A percentile compares a stretch with the other conserved stretches of the same genome.
Conservation (phyloP, 176 grass and related monocot species). For the Raddia distichophylla region DNA sequence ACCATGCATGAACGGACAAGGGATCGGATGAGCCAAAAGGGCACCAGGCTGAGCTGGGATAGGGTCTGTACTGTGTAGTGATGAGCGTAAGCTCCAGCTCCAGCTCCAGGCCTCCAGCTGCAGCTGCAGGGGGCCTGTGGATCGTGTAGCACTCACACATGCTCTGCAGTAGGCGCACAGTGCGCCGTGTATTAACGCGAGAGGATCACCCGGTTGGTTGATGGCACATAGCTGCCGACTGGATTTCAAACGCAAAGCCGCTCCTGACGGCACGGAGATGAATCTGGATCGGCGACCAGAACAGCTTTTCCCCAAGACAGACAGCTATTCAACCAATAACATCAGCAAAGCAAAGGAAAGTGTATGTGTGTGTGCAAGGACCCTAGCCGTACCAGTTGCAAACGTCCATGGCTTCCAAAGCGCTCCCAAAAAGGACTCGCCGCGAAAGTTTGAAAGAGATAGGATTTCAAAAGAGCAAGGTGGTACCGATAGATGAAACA, state of each 20-base stretch:
- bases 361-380: background rate
- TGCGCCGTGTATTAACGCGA: background rate
- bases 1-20: background rate
- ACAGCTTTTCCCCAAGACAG: conserved; percentile 15
- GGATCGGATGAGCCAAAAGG: conserved; percentile 29
- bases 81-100: background rate
- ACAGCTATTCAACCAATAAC: conserved; percentile 39
- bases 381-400: background rate
- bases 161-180: conserved; percentile 13
- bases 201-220: background rate
- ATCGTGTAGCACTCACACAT: conserved; percentile 31
- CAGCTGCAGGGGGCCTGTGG: background rate
- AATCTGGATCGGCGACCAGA: conserved; percentile 24
- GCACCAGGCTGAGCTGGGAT: background rate
- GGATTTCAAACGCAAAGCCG: conserved; percentile 14
- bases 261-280: conserved; percentile 6
- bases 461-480: background rate
- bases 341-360: conserved; percentile 13
- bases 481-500: background rate
- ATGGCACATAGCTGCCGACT: conserved; percentile 15
- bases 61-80: background rate
- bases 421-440: background rate
- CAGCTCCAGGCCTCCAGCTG: too few relatives aligned
- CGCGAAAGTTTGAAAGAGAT: background rate
- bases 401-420: conserved; percentile 27